Evolutionary conservation across 441 rosid genomes (phyloP), one percentile per base, ranked within the genome.

Genomic region (Aquilaria agallochum): DNA sequence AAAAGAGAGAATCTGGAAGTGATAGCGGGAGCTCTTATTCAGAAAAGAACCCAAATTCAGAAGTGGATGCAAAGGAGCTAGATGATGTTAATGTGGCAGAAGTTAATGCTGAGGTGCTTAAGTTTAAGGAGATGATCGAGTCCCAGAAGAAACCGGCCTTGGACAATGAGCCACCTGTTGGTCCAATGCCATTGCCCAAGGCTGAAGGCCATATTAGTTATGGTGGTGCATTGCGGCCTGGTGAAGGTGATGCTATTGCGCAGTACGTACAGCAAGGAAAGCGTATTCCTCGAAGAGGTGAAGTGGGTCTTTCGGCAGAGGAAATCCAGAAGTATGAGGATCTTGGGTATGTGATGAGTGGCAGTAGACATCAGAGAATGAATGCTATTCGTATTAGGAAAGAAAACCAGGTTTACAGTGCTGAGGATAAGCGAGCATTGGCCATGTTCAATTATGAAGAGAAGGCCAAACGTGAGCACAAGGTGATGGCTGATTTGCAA

Each of bases 271-370:
- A 94, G 66, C 96, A 94, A 82, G 95, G 98, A 58, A 93, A 93
- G 73, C 95, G 97, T 84, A 93, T 93, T 53, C 98, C 97, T 1
- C 88, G 95, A 55, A 89, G 98, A 89, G 98, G 98, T 66, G 98
- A 94, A 83, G 98, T 94, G 79, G 97, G 97, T 83, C 87, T 94
- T 47, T 87, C 91, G 27, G 97, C 97, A 1, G 98, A 94, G 8
- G 97, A 90, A 79, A 94, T 94, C 80, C 81, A 75, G 60, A 94
- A 83, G 75, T 90, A 87, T 64, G 97, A 94, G 83, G n/a, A 48
- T 72, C 96, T 94, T 75, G 97, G 97, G 62, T 89, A 85, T 74
- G 98, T 94, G 69, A 94, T 90, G 98, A 94, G 98, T 81, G 98
- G 97, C 62, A 85, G 96, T 65, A 89, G 98, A 71, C 98, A 93